Evolutionary conservation across 163 green algal genomes (phyloP).

Genomic region (Chlamydomonas reinhardtii): DNA sequence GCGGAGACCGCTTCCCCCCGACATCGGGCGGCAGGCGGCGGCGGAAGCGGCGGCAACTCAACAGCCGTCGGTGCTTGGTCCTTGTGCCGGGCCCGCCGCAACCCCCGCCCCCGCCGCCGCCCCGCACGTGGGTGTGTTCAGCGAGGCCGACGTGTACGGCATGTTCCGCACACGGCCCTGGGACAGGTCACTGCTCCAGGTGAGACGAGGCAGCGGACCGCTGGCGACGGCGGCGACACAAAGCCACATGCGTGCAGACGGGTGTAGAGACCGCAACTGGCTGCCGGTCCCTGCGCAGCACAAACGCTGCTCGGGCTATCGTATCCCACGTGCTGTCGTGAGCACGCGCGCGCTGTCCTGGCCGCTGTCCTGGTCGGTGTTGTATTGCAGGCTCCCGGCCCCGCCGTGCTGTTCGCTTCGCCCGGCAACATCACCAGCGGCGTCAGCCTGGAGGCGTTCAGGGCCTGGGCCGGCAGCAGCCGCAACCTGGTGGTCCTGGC

Average conservation of each 20-base stretch:
- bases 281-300: too few species aligned
- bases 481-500: conserved; percentile 83
- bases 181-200: conserved; percentile 52
- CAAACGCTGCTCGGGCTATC: too few species aligned
- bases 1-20: background rate
- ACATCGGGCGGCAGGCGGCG: background rate
- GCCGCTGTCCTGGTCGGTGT: too few species aligned
- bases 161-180: conserved; percentile 50
- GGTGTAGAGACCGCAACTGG: too few species aligned
- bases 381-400: conserved; percentile 46
- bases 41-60: too few species aligned
- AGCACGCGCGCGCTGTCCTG: too few species aligned
- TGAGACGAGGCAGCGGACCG: background rate
- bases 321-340: too few species aligned
- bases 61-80: too few species aligned
- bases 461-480: conserved; percentile 69
- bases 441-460: conserved; percentile 79
- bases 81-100: too few species aligned
- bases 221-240: too few species aligned
- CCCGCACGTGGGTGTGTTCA: conserved; percentile 18
- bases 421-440: conserved; percentile 85
- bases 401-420: conserved; percentile 84
- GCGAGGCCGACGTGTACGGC: conserved; percentile 50
- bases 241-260: too few species aligned
- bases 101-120: too few species aligned